Evolutionary conservation across 148 eudicot genomes (phyloP), one percentile per base, ranked within the genome.

Genomic region (Fallopia convolvulus): DNA sequence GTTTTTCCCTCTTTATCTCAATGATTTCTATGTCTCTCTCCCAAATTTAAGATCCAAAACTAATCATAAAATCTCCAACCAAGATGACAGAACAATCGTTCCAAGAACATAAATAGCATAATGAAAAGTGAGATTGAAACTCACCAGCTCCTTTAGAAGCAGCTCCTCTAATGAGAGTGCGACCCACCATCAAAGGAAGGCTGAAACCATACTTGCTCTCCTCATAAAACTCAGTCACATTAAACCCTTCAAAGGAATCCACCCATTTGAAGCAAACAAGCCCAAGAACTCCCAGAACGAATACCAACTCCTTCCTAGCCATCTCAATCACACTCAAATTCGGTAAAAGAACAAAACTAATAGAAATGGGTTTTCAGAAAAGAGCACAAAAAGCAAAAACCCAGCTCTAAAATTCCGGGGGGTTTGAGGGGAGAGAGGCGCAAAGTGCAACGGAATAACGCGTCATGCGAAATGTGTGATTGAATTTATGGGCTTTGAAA

Each of bases 61-160:
- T n/a, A 61, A 32, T 36, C 13, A 61, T 36, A 61, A 26, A 55
- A 61, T 7, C 68, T 8, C 68, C 68, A 10, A 61, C 5, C 32
- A 21, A 8, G 36, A 61, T 23, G 68, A 61, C 9, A 58, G 21
- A 60, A 1, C 14, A 3, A 26, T 26, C 66, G 10, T 23, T 11
- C 23, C 6, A 63, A 63, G 39, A 63, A 12, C 10, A 63, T 32
- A 1, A 13, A 12, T 11, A 6, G 30, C 30, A 18, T 56, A 56
- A 12, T 8, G 1, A 11, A 65, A 65, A 32, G 0, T 52, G 58
- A 52, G 58, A 13, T 14, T 72, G 74, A 50, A 79, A 70, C 44
- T 68, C 87, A 94, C 98, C 97, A 88, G 98, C 98, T 47, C 98
- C 93, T 83, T 83, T 85, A 36, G 88, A 77, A 88, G 86, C 93